Percentiles rank a stretch among this genome's conserved stretches.
phyloP scores from a whole-genome alignment of 352 stramenopile species.

The Blastocystis sp. region DNA sequence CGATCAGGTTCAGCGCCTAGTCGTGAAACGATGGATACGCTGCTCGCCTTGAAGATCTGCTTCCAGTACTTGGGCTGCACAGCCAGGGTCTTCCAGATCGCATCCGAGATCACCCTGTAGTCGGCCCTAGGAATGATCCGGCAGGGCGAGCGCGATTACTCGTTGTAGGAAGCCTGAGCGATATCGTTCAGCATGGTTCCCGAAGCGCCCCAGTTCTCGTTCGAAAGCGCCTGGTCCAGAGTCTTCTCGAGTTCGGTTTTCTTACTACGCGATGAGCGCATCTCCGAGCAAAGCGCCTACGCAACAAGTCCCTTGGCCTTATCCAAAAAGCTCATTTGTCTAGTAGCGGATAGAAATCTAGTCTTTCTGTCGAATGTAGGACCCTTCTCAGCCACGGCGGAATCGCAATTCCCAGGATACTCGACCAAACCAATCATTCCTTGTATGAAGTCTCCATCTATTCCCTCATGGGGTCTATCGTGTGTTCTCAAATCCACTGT shows the following conservation, averaged over 20 bases:
- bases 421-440: no score
- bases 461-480: no score
- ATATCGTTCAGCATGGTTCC: conserved; percentile 90
- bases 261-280: conserved; percentile 10
- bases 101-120: conserved; percentile 83
- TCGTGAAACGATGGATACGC: neutral
- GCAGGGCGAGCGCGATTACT: conserved; percentile 9
- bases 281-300: neutral
- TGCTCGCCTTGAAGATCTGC: conserved; percentile 89
- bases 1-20: conserved; percentile 82
- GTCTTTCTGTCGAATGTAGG: no score
- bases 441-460: no score
- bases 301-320: conserved; percentile 39
- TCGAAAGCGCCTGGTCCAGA: conserved; percentile 63
- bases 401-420: no score
- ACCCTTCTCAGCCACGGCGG: no score
- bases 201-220: conserved; percentile 64
- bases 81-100: conserved; percentile 90
- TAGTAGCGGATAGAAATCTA: no score
- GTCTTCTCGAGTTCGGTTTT: conserved; percentile 63
- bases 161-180: conserved; percentile 89
- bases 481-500: no score
- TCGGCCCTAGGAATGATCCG: conserved; percentile 76
- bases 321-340: conserved; percentile 32
- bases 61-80: conserved; percentile 86